Evolutionary conservation across 2,329 filamentous ascomycete genomes (phyloP).

Genomic region (Botryotinia narcissicola): DNA sequence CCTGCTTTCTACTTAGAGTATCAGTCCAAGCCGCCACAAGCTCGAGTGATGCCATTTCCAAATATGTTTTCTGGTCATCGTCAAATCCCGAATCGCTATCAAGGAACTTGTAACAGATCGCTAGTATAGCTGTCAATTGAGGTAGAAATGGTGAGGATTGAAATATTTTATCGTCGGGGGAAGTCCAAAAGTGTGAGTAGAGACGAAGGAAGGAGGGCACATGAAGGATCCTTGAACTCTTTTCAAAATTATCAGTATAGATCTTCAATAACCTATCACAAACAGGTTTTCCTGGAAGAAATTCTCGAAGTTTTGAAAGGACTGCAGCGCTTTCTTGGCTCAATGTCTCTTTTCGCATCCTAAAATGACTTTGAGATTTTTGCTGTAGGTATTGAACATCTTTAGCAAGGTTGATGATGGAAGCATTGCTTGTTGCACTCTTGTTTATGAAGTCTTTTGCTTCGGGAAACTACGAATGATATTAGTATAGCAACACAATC

Average conservation of each 20-base stretch:
- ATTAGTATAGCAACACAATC: background rate
- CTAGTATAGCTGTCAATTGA: conserved; percentile 23
- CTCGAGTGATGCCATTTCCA: conserved; percentile 18
- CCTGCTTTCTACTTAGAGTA: conserved; percentile 17
- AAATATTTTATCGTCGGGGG: conserved; percentile 13
- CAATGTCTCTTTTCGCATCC: conserved; percentile 15
- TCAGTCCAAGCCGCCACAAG: conserved; percentile 23
- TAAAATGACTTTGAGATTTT: conserved; percentile 15
- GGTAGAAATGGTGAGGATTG: conserved; percentile 19
- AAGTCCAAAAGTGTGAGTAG: conserved; percentile 43
- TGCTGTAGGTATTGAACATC: conserved; percentile 23
- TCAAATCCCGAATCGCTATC: conserved; percentile 8
- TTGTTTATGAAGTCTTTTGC: conserved; percentile 19
- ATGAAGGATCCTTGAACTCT: conserved; percentile 45
- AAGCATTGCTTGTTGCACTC: conserved; percentile 4
- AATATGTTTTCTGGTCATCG: conserved; percentile 19
- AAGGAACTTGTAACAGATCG: conserved; percentile 19
- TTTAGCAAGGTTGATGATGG: conserved; percentile 12
- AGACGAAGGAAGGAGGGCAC: conserved; percentile 45
- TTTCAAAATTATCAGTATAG: conserved; percentile 45
- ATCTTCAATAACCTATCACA: conserved; percentile 32
- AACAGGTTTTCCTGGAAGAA: conserved; percentile 18
- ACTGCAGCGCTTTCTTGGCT: conserved; percentile 7
- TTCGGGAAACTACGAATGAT: conserved; percentile 10
- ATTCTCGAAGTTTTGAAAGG: conserved; percentile 16